phyloP scores from a whole-genome alignment of 352 stramenopile species.

The Phytophthora hybrid region DNA sequence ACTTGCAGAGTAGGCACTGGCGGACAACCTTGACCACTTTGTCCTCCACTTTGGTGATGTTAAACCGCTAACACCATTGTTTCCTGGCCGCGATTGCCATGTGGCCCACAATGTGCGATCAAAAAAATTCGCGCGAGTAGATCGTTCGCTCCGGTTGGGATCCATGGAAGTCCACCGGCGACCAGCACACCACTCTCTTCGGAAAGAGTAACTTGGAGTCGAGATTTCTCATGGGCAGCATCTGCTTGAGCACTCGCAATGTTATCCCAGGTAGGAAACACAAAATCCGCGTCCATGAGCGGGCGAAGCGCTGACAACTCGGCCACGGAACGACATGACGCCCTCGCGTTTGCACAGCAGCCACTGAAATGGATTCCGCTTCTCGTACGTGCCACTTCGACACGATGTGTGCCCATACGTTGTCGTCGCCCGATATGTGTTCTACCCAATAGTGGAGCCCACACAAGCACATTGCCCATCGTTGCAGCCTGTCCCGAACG shows the following conservation, averaged over 20 bases:
- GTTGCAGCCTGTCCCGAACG: background rate
- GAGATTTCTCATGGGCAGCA: background rate
- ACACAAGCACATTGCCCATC: background rate
- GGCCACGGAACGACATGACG: background rate
- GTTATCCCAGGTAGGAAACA: background rate
- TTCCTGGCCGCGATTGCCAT: background rate
- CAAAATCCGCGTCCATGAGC: background rate
- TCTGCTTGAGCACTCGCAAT: constrained; percentile 29
- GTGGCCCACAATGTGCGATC: background rate
- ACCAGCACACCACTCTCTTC: background rate
- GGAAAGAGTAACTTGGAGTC: background rate
- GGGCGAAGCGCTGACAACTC: background rate
- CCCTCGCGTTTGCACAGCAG: background rate
- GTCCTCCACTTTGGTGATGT: background rate
- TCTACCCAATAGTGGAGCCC: constrained; percentile 14
- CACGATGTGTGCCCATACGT: constrained; percentile 5
- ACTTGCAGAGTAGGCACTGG: background rate
- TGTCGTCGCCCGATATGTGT: background rate
- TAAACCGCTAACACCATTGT: background rate
- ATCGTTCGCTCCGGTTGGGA: background rate
- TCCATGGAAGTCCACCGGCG: background rate
- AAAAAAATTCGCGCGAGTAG: background rate
- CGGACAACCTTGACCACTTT: background rate
- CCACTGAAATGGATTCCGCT: background rate
- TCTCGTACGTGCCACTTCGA: background rate